phyloP scores from a whole-genome alignment of 306 rosid species.

The Cicer cuneatum region DNA sequence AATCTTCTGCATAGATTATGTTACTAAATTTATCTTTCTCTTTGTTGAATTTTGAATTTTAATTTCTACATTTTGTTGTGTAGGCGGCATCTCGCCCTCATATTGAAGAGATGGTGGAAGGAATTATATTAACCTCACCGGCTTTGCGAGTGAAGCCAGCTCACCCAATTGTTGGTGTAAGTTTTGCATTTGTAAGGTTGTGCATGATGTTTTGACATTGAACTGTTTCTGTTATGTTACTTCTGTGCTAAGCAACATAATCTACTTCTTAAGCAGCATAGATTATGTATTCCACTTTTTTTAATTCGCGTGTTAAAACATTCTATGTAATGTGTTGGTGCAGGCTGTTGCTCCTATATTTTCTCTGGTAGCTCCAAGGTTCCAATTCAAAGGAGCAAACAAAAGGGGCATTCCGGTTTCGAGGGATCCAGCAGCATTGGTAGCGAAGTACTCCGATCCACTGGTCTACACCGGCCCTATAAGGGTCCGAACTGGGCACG shows the following conservation, averaged over 20 bases:
- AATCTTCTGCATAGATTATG: conserved; percentile 23
- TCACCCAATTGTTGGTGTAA: conserved; percentile 93
- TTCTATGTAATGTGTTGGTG: conserved; percentile 26
- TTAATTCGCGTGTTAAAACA: conserved; percentile 1
- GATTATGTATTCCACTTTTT: not conserved
- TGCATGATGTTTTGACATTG: not conserved
- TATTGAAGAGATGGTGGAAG: conserved; percentile 75
- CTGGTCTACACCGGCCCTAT: conserved; percentile 96
- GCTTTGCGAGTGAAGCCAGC: conserved; percentile 96
- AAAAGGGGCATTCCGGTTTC: conserved; percentile 98
- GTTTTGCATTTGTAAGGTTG: conserved; percentile 36
- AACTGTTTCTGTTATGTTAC: conserved; percentile 6
- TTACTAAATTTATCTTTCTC: conserved; percentile 16
- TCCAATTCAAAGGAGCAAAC: conserved; percentile 97
- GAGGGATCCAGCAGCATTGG: conserved; percentile 89
- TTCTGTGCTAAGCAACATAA: not conserved
- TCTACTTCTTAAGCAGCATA: no score
- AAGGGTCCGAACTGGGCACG: conserved; percentile 95
- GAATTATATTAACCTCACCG: conserved; percentile 91
- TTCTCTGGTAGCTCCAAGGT: conserved; percentile 83
- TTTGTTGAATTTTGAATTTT: not conserved
- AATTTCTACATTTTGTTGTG: conserved; percentile 32
- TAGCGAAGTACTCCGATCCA: conserved; percentile 95
- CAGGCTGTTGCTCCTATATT: conserved; percentile 94
- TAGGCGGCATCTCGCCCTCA: conserved; percentile 74